A percentile compares a stretch with the other conserved stretches of the same genome.
phyloP scores from a whole-genome alignment of 495 filamentous ascomycete species.

The Podospora sp. region DNA sequence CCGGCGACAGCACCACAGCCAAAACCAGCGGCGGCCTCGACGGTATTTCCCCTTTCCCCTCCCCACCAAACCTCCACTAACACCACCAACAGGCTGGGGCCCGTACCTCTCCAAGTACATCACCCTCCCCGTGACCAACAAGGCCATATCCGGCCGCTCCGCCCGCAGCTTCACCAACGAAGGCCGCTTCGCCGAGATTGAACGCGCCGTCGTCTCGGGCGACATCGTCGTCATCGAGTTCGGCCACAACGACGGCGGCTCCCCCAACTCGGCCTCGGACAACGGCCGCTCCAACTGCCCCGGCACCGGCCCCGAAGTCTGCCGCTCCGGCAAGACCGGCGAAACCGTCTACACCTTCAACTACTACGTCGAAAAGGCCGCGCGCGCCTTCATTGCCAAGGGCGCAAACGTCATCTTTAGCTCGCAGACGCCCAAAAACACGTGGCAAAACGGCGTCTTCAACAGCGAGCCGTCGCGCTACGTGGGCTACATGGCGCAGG shows the following conservation, averaged over 20 bases:
- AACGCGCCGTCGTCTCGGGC: constrained; percentile 47
- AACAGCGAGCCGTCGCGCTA: constrained; percentile 51
- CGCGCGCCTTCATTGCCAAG: constrained; percentile 54
- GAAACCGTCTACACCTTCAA: constrained; percentile 61
- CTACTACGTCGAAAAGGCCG: constrained; percentile 58
- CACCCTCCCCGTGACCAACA: constrained; percentile 54
- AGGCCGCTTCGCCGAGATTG: constrained; percentile 59
- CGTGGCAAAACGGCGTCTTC: constrained; percentile 60
- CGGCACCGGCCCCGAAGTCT: constrained; percentile 58
- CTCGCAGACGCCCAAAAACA: constrained; percentile 64
- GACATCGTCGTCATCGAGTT: constrained; percentile 66
- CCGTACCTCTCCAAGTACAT: constrained; percentile 55
- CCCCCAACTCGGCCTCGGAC: constrained; percentile 53
- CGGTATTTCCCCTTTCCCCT: background rate
- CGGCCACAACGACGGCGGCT: constrained; percentile 68
- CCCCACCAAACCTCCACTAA: background rate
- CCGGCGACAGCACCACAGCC: constrained; percentile 63
- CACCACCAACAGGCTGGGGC: constrained; percentile 54
- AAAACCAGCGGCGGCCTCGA: constrained; percentile 24
- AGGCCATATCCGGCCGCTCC: constrained; percentile 60
- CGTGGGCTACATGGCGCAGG: constrained; percentile 58
- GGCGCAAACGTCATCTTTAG: constrained; percentile 66
- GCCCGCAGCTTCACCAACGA: constrained; percentile 64
- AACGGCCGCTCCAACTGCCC: constrained; percentile 63
- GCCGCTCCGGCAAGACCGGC: constrained; percentile 49